Base-by-base conservation (phyloP, 1,284 basidiomycete genomes). In the Sporisorium graminicola region DNA sequence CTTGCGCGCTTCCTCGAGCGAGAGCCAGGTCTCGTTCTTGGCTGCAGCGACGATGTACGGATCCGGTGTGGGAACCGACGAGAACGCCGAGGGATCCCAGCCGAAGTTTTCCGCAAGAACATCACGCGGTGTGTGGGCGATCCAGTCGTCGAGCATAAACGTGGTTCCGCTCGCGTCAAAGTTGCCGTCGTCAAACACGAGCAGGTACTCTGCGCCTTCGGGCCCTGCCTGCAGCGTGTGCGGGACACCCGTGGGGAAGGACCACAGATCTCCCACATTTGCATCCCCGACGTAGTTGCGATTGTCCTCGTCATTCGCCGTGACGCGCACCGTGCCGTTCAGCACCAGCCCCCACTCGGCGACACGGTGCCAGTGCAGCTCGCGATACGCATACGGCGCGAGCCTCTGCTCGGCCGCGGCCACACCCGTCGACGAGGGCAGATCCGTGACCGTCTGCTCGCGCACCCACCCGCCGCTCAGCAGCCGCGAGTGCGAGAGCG, bases 81-180 rank as follows among this genome's bases (percentile, higher is more conserved):
- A 87, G 82, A 91, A 91, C 1, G 88, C 89, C 3, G 88, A 86
- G 37, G 88, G 85, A 68, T 88, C 87, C 13, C 88, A 87, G 77
- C 89, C 88, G 87, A 92, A 92, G 85, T 92, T 92, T 86, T 91
- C 91, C 54, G 90, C 89, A 29, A 93, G 87, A 27, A 92, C 91
- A 87, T 88, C 87, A 74, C 87, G 88, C 22, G 89, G 89, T 9
- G 90, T 88, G 77, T 92, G 91, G 2, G 90, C 80, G n/a, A 83
- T 66, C 70, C 82, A 86, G 60, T 86, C 86, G 52, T 76, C 74
- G 64, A 74, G 37, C 33, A 67, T 20, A 16, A 75, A 63, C 6
- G 56, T 35, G 18, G 59, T 58, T 43, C 43, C 54, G 12, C 46
- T 18, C 24, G 64, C 22, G 49, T 49, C 54, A 35, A 56, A 46